These are phyloP conservation scores for Fusarium phyllophilum DNA, from an alignment of 2,329 filamentous ascomycete genomes.

Conservation along the genomic window DNA sequence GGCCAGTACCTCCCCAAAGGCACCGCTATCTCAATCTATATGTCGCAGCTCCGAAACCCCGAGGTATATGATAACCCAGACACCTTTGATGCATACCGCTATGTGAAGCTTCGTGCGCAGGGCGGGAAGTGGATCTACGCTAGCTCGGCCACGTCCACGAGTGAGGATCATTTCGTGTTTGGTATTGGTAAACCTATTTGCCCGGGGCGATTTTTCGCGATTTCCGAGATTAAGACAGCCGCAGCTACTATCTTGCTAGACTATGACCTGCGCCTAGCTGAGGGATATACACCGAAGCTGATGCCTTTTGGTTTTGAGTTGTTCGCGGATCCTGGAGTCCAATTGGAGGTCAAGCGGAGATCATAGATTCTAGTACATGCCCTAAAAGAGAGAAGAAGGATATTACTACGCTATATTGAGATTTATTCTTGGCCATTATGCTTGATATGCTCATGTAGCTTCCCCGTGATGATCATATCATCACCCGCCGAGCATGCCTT, in stretches of 20 bases:
- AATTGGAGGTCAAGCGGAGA: background rate
- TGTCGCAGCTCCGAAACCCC: background rate
- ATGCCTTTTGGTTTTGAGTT: background rate
- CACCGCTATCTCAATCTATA: background rate
- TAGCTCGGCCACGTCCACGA: background rate
- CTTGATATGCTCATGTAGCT: background rate
- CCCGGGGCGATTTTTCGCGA: background rate
- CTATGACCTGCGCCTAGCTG: background rate
- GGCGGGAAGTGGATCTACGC: background rate
- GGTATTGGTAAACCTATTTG: background rate
- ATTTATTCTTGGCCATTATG: fast-evolving
- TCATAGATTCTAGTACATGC: background rate
- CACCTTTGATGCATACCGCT: background rate
- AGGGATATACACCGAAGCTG: background rate
- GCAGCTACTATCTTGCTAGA: background rate
- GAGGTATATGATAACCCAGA: background rate
- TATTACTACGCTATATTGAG: background rate
- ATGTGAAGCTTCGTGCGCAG: background rate
- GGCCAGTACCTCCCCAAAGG: background rate
- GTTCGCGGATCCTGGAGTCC: background rate
- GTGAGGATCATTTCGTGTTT: background rate
- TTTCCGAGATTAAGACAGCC: background rate
- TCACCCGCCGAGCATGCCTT: background rate
- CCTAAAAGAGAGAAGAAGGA: fast-evolving
- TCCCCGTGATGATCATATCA: background rate